Conservation (phyloP, 371 early-diverging fungal genomes). For the Circinella umbellata region DNA sequence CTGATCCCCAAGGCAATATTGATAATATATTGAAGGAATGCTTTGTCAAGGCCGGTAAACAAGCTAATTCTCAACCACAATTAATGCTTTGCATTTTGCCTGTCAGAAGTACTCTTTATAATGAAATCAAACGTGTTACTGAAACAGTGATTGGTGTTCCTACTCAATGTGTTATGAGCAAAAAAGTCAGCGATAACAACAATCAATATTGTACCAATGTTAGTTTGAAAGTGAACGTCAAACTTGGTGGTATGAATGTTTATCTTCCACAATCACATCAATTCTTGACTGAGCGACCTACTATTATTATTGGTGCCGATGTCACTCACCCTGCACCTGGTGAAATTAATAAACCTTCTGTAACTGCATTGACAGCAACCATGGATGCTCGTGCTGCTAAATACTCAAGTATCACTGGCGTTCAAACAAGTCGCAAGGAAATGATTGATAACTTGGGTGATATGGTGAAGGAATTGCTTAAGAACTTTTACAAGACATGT, state of each 20-base stretch:
- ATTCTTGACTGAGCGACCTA: not conserved
- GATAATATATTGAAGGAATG: constrained; percentile 67
- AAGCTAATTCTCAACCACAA: not conserved
- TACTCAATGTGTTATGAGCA: not conserved
- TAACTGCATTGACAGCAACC: constrained; percentile 81
- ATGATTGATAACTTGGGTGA: constrained; percentile 82
- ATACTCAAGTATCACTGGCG: constrained; percentile 84
- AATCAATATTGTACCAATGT: not conserved
- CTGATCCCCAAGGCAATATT: constrained; percentile 71
- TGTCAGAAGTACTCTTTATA: not conserved
- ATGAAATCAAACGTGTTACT: not conserved
- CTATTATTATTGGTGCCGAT: not conserved
- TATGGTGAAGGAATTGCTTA: constrained; percentile 84
- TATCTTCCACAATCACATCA: not conserved
- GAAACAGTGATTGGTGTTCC: not conserved
- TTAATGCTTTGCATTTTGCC: not conserved
- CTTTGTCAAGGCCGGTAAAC: constrained; percentile 52
- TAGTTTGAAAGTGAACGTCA: not conserved
- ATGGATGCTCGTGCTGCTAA: constrained; percentile 85
- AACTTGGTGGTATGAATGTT: constrained; percentile 1
- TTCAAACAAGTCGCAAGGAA: constrained; percentile 86
- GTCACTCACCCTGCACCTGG: not conserved
- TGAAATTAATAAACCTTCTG: constrained; percentile 38
- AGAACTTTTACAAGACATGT: constrained; percentile 76
- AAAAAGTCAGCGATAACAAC: not conserved